Percentiles rank a stretch among this genome's conserved stretches.
Evolutionary conservation across 129 eudicot genomes (phyloP).

Genomic region (Lonicera japonica): DNA sequence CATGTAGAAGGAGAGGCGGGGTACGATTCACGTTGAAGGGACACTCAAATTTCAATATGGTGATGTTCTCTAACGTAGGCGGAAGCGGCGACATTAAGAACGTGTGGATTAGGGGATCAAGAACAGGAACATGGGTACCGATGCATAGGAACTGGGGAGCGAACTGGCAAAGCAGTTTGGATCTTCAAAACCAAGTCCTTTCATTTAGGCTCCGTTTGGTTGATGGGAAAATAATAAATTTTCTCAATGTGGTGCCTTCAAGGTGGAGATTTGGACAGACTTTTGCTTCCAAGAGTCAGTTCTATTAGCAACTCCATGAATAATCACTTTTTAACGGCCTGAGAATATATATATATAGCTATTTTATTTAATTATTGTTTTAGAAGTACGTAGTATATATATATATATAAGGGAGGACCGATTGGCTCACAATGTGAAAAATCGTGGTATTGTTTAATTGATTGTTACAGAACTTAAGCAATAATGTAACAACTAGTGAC

Average conservation of each 20-base stretch:
- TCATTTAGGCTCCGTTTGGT: slow-evolving; percentile 38
- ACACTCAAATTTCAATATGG: slow-evolving; percentile 50
- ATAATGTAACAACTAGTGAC: no score
- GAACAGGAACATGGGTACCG: slow-evolving; percentile 30
- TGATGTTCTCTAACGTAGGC: slow-evolving; percentile 47
- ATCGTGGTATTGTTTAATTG: neutral
- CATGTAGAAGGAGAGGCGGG: slow-evolving; percentile 47
- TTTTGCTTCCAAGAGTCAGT: slow-evolving; percentile 36
- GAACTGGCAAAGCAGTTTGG: slow-evolving; percentile 40
- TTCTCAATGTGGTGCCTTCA: slow-evolving; percentile 42
- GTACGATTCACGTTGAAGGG: slow-evolving; percentile 58
- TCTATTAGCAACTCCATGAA: slow-evolving; percentile 7
- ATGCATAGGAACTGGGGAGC: slow-evolving; percentile 63
- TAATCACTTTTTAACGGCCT: neutral
- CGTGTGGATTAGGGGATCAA: slow-evolving; percentile 41
- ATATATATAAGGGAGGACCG: neutral
- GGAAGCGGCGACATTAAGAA: slow-evolving; percentile 48
- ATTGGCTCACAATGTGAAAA: neutral
- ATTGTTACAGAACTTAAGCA: no score
- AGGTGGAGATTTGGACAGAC: slow-evolving; percentile 54
- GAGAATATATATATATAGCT: neutral
- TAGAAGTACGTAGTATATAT: no score
- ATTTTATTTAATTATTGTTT: neutral
- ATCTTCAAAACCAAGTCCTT: slow-evolving; percentile 36
- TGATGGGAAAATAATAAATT: slow-evolving; percentile 27